A percentile compares a stretch with the other conserved stretches of the same genome.
phyloP scores from a whole-genome alignment of 2,329 filamentous ascomycete genomes.

The Claviceps sorghi region DNA sequence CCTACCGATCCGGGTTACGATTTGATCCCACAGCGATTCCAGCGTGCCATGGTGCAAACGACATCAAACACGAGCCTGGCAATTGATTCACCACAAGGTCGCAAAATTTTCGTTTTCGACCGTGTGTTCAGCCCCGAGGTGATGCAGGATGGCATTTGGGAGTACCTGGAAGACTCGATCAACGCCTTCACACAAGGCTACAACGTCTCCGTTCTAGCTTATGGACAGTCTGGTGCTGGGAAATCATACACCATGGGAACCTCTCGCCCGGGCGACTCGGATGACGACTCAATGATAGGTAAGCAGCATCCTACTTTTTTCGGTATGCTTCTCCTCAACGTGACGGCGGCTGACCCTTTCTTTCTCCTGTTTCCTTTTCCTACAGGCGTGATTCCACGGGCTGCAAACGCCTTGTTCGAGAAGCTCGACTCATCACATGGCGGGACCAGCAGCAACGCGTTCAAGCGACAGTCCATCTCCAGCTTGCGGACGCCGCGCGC shows the following conservation, averaged over 20 bases:
- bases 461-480: conserved; percentile 31
- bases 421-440: conserved; percentile 54
- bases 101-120: conserved; percentile 93
- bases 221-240: conserved; percentile 92
- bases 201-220: conserved; percentile 94
- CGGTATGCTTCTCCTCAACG: background rate
- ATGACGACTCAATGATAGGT: conserved; percentile 62
- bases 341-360: background rate
- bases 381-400: conserved; percentile 84
- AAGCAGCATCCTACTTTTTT: conserved; percentile 9
- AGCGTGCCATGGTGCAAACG: conserved; percentile 81
- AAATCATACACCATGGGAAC: conserved; percentile 99
- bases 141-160: conserved; percentile 80
- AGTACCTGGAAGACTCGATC: conserved; percentile 84
- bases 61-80: conserved; percentile 71
- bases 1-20: conserved; percentile 83
- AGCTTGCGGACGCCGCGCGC: conserved; percentile 66
- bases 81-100: conserved; percentile 82
- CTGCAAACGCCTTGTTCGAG: conserved; percentile 75
- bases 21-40: conserved; percentile 88
- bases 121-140: conserved; percentile 78
- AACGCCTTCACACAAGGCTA: conserved; percentile 86
- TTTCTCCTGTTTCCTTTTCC: background rate
- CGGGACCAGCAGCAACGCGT: conserved; percentile 33
- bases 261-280: conserved; percentile 67